Conservation (phyloP, 2,329 filamentous ascomycete genomes). For the Fusarium sp. region DNA sequence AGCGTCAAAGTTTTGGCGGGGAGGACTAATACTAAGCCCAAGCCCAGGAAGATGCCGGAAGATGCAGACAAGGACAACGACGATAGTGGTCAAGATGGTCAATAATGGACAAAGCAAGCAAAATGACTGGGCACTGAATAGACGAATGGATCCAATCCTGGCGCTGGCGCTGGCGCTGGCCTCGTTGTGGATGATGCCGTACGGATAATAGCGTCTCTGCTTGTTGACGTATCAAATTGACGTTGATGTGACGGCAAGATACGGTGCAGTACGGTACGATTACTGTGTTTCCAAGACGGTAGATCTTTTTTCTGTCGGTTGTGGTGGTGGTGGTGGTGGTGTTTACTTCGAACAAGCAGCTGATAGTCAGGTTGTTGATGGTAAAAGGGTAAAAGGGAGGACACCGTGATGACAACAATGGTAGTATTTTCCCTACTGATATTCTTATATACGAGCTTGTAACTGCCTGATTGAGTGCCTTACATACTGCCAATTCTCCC, state of each 20-base stretch:
- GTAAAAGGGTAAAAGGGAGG: not conserved
- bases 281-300: not conserved
- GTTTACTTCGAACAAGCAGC: conserved; percentile 19
- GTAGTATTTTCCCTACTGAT: conserved; percentile 1
- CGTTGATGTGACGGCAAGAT: conserved; percentile 31
- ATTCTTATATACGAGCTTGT: conserved; percentile 37
- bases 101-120: conserved; percentile 15
- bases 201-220: conserved; percentile 22
- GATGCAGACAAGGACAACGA: not conserved
- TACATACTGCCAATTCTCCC: not conserved
- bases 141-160: conserved; percentile 11
- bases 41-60: conserved; percentile 37
- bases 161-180: no score
- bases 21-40: conserved; percentile 9
- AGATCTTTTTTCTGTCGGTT: not conserved
- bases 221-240: conserved; percentile 23
- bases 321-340: conserved; percentile 4
- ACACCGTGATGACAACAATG: conserved; percentile 5
- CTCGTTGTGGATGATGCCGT: conserved; percentile 20
- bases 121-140: conserved; percentile 12
- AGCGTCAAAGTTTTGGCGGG: conserved; percentile 39
- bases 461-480: not conserved
- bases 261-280: not conserved
- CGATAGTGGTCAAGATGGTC: not conserved
- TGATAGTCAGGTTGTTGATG: conserved; percentile 36